A percentile compares a stretch with the other conserved stretches of the same genome.
Evolutionary conservation across 2,329 filamentous ascomycete genomes (phyloP).

Genomic region (Huntiella omanensis): DNA sequence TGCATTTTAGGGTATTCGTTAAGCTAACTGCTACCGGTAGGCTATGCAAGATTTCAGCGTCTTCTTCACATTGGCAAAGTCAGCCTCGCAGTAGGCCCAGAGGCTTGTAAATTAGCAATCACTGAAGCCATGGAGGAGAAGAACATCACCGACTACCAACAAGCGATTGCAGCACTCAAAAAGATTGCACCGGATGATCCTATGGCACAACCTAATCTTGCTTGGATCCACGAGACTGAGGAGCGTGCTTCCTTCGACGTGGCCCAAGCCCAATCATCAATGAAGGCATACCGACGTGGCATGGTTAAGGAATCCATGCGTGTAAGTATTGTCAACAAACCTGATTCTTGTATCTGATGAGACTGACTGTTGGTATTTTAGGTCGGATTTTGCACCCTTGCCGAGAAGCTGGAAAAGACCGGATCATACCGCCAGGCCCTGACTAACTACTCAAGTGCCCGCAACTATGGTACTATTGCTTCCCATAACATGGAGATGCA

Average conservation of each 20-base stretch:
- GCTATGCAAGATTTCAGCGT: slow-evolving; percentile 62
- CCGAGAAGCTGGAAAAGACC: slow-evolving; percentile 59
- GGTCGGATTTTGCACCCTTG: slow-evolving; percentile 92
- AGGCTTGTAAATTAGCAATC: slow-evolving; percentile 65
- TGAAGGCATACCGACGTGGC: slow-evolving; percentile 19
- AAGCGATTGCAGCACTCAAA: slow-evolving; percentile 46
- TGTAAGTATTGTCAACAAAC: too few relatives aligned
- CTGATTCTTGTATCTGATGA: too few relatives aligned
- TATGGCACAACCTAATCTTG: slow-evolving; percentile 14
- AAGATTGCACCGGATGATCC: slow-evolving; percentile 45
- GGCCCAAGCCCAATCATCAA: not conserved
- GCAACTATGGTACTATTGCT: slow-evolving; percentile 68
- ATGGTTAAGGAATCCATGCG: too few relatives aligned
- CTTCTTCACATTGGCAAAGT: slow-evolving; percentile 64
- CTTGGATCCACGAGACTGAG: not conserved
- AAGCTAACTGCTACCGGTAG: slow-evolving; percentile 24
- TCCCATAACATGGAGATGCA: slow-evolving; percentile 72
- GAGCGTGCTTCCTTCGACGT: too few relatives aligned
- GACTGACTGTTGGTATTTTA: too few relatives aligned
- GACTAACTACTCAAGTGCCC: slow-evolving; percentile 71
- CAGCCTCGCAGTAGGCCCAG: slow-evolving; percentile 56
- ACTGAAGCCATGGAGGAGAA: slow-evolving; percentile 56
- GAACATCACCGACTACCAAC: slow-evolving; percentile 53
- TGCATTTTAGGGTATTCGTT: too few relatives aligned
- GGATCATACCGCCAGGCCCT: slow-evolving; percentile 55